A percentile compares a stretch with the other conserved stretches of the same genome.
These are phyloP conservation scores for Nicotiana sylvestris DNA, from an alignment of 257 asterid genomes.

Conservation along the genomic window DNA sequence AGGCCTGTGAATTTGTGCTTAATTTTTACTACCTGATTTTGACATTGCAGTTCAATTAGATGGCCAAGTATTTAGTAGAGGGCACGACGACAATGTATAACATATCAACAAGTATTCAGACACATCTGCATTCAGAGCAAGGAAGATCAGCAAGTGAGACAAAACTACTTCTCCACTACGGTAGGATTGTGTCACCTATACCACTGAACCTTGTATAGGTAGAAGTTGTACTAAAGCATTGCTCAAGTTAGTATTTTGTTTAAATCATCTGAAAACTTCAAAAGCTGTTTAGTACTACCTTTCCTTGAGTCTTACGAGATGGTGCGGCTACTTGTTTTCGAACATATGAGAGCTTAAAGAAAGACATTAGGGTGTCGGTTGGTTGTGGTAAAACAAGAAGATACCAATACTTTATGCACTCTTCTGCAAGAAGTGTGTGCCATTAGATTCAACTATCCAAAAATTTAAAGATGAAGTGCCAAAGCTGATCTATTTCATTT, in stretches of 20 bases:
- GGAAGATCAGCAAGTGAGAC: background rate
- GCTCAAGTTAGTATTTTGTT: background rate
- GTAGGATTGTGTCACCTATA: background rate
- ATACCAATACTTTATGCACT: background rate
- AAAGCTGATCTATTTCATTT: background rate
- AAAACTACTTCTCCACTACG: background rate
- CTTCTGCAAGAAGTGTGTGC: background rate
- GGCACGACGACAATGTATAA: too few species aligned
- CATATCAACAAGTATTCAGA: too few species aligned
- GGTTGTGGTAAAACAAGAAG: background rate
- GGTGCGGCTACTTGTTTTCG: background rate
- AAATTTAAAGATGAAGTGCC: too few species aligned
- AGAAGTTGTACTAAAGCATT: background rate
- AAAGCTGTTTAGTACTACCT: background rate
- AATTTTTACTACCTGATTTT: too few species aligned
- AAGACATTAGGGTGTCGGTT: background rate
- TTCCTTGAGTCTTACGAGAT: background rate
- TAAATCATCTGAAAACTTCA: background rate
- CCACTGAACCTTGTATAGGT: background rate
- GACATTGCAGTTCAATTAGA: too few species aligned
- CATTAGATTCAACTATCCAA: background rate
- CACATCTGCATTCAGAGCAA: background rate
- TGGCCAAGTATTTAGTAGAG: too few species aligned
- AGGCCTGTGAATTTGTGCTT: too few species aligned
- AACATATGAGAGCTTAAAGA: background rate